A percentile compares a stretch with the other conserved stretches of the same genome.
Conservation (phyloP, 176 grass and related monocot species). For the Musa schizocarpa region DNA sequence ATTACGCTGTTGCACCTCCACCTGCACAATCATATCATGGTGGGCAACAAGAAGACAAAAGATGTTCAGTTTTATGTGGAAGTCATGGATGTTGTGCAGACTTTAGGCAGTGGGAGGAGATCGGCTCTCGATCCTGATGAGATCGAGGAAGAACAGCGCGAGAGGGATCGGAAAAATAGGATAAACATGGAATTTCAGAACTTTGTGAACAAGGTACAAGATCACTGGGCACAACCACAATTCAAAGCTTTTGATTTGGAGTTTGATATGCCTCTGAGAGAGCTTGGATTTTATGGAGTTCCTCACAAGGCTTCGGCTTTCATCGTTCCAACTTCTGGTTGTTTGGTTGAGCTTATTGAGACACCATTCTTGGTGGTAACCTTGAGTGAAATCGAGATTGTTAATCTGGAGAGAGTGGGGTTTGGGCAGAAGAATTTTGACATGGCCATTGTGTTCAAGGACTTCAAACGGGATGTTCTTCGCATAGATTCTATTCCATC, state of each 20-base stretch:
- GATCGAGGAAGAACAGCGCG: slow-evolving; percentile 88
- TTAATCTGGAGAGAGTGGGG: slow-evolving; percentile 86
- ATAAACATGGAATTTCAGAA: slow-evolving; percentile 84
- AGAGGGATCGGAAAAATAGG: slow-evolving; percentile 70
- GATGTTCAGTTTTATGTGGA: slow-evolving; percentile 94
- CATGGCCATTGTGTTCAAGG: slow-evolving; percentile 94
- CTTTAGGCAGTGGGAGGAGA: slow-evolving; percentile 34
- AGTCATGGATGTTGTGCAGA: slow-evolving; percentile 50
- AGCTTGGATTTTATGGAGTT: slow-evolving; percentile 85
- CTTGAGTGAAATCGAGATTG: slow-evolving; percentile 84
- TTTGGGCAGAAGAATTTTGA: slow-evolving; percentile 90
- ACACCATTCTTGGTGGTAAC: slow-evolving; percentile 72
- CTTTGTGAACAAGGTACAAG: slow-evolving; percentile 85
- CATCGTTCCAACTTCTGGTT: slow-evolving; percentile 80
- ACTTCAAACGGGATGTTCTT: slow-evolving; percentile 86
- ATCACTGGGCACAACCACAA: slow-evolving; percentile 63
- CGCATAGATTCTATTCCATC: slow-evolving; percentile 85
- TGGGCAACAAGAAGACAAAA: slow-evolving; percentile 85
- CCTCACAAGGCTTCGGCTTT: slow-evolving; percentile 76
- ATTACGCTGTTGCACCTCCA: slow-evolving; percentile 81
- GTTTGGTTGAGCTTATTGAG: slow-evolving; percentile 81
- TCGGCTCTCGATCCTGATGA: slow-evolving; percentile 85
- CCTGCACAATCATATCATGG: slow-evolving; percentile 82
- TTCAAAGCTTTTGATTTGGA: slow-evolving; percentile 63
- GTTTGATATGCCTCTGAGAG: slow-evolving; percentile 68